Evolutionary conservation across 2,329 filamentous ascomycete genomes (phyloP).

Genomic region (Epichloe aotearoae): DNA sequence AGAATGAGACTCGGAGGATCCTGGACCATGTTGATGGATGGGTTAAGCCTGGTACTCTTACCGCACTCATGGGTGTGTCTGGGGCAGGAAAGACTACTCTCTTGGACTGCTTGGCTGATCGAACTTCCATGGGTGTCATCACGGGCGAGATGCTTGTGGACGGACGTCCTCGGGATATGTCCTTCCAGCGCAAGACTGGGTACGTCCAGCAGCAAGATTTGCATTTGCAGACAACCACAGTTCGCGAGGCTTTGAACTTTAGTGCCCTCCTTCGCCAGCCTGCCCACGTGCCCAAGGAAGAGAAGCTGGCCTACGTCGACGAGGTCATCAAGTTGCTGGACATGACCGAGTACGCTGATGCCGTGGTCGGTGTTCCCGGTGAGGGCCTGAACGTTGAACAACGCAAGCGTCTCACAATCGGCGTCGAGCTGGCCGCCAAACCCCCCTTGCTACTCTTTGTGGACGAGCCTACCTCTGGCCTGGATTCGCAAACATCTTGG

Average conservation of each 20-base stretch:
- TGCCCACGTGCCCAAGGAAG: slow-evolving; percentile 51
- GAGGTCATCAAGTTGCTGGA: slow-evolving; percentile 84
- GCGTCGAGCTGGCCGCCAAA: slow-evolving; percentile 90
- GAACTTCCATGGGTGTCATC: slow-evolving; percentile 81
- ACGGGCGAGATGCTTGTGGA: slow-evolving; percentile 66
- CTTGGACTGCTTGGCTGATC: slow-evolving; percentile 71
- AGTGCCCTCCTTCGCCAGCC: slow-evolving; percentile 78
- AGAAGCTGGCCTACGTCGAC: slow-evolving; percentile 79
- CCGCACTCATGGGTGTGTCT: slow-evolving; percentile 81
- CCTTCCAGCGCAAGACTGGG: slow-evolving; percentile 84
- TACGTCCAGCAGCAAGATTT: slow-evolving; percentile 92
- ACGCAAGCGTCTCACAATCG: slow-evolving; percentile 73
- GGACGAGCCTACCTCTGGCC: slow-evolving; percentile 87
- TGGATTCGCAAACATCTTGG: slow-evolving; percentile 90
- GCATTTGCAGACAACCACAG: slow-evolving; percentile 71
- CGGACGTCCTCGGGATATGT: slow-evolving; percentile 54
- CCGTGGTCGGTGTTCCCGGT: slow-evolving; percentile 78
- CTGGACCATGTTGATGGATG: slow-evolving; percentile 81
- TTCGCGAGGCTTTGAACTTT: slow-evolving; percentile 78
- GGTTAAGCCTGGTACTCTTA: slow-evolving; percentile 85
- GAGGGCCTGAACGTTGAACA: slow-evolving; percentile 68
- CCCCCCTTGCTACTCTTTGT: slow-evolving; percentile 77
- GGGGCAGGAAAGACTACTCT: slow-evolving; percentile 93
- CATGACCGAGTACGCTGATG: slow-evolving; percentile 83
- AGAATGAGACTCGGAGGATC: slow-evolving; percentile 59